These are phyloP conservation scores for Boeremia lycopersici DNA, from an alignment of 2,329 filamentous ascomycete species.

Conservation along the genomic window DNA sequence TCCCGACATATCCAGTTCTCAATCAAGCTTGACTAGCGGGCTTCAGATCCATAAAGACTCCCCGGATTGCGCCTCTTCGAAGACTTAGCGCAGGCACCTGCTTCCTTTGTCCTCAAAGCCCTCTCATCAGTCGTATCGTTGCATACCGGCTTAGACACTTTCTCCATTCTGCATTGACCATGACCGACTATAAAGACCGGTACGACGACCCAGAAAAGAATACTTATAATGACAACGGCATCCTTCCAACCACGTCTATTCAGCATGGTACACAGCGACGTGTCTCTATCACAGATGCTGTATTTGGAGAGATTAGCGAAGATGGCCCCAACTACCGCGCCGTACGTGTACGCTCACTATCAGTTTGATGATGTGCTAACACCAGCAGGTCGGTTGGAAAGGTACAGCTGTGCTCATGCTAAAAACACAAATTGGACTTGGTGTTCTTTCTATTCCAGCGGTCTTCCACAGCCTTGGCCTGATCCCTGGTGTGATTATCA, in stretches of 20 bases:
- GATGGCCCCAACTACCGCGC: conserved; percentile 63
- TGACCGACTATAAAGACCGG: conserved; percentile 11
- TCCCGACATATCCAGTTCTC: not conserved
- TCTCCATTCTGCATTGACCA: not conserved
- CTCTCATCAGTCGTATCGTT: not conserved
- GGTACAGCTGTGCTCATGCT: conserved; percentile 37
- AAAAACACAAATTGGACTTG: conserved; percentile 43
- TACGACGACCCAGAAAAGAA: conserved; percentile 8
- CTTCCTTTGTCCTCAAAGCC: not conserved
- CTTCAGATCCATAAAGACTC: conserved; percentile 1
- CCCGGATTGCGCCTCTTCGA: not conserved
- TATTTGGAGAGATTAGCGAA: conserved; percentile 58
- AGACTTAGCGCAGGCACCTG: not conserved
- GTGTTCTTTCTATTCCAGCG: conserved; percentile 57
- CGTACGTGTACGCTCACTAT: conserved; percentile 15
- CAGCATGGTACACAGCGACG: conserved; percentile 10
- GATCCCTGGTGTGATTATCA: conserved; percentile 56
- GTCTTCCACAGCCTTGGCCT: conserved; percentile 56
- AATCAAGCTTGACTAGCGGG: conserved; percentile 1
- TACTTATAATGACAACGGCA: not conserved
- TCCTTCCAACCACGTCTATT: conserved; percentile 8
- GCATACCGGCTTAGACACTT: not conserved
- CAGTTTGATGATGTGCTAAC: conserved; percentile 48
- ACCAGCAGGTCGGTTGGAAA: conserved; percentile 32
- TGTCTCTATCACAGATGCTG: conserved; percentile 28